Base-by-base conservation (phyloP, 768 basidiomycete genomes). In the Lactarius quietus region DNA sequence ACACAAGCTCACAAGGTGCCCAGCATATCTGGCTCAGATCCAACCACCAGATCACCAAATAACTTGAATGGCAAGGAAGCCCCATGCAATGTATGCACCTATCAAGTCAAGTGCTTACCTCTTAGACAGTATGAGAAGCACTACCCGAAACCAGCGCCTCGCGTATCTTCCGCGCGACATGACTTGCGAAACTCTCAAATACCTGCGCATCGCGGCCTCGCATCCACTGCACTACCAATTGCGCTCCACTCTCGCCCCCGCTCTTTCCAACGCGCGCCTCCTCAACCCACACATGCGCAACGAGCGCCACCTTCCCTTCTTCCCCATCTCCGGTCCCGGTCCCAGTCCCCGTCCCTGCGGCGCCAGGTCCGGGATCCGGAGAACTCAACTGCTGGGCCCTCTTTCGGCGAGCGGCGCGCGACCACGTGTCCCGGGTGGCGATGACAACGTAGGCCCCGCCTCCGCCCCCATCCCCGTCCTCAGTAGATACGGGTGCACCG, bases 181-280 rank as follows among this genome's bases (percentile, higher is more conserved):
- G 89, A 65, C 83, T 83, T 26, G 79, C 80, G 67, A 93, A 88
- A 45, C 87, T 84, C 70, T 90, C 88, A 54, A 88, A 87, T 59
- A 88, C 55, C 0, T 67, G 68, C 51, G 87, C 72, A 33, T 91
- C 85, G 31, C 64, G 72, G 0, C 92, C 92, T 57, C 77, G 77
- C 26, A 86, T 71, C 91, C 92, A 92, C 38, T 83, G 79, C 66
- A 84, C 85, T 59, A 82, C 77, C 51, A 89, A 53, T 10, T 58
- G 55, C 28, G 60, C 55, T 3, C 31, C n/a, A n/a, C n/a, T n/a
- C n/a, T n/a, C n/a, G n/a, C n/a, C n/a, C n/a, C n/a, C 61, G 35
- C n/a, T 12, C 29, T 3, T 54, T 33, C 18, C 18, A 36, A 26
- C 67, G 66, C 26, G 65, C 33, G 33, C 43, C 29, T n/a, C 64